These are phyloP conservation scores for Colletotrichum somersetense DNA, from an alignment of 2,329 filamentous ascomycete genomes.

Conservation along the genomic window DNA sequence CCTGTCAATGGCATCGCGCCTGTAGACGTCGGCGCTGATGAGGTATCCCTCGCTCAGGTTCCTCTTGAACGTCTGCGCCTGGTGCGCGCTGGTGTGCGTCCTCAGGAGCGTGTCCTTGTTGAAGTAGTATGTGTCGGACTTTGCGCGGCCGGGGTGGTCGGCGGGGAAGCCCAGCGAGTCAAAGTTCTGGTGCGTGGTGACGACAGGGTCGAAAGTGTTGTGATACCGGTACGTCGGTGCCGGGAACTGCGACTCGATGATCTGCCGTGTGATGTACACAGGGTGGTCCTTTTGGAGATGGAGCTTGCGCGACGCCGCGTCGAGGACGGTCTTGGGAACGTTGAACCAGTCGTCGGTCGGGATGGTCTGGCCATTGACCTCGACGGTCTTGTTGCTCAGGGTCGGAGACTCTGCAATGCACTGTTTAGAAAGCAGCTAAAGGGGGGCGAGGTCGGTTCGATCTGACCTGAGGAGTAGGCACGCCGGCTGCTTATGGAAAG, in stretches of 20 bases:
- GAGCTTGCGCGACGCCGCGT: slow-evolving; percentile 80
- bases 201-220: slow-evolving; percentile 84
- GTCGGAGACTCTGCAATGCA: slow-evolving; percentile 16
- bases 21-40: slow-evolving; percentile 94
- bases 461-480: slow-evolving; percentile 46
- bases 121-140: slow-evolving; percentile 95
- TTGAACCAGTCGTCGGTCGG: slow-evolving; percentile 87
- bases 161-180: slow-evolving; percentile 93
- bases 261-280: slow-evolving; percentile 87
- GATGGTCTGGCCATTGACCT: slow-evolving; percentile 74
- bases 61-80: slow-evolving; percentile 82
- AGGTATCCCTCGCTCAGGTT: slow-evolving; percentile 84
- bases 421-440: slow-evolving; percentile 3
- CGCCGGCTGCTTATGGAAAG: slow-evolving; percentile 26
- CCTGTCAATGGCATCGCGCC: slow-evolving; percentile 92
- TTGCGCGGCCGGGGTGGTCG: slow-evolving; percentile 88
- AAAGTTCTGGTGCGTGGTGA: slow-evolving; percentile 89
- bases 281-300: slow-evolving; percentile 94
- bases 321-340: slow-evolving; percentile 79
- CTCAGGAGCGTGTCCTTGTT: slow-evolving; percentile 86
- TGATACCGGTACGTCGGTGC: slow-evolving; percentile 79
- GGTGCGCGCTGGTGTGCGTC: slow-evolving; percentile 95
- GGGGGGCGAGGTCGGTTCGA: neutral
- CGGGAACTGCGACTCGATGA: slow-evolving; percentile 92
- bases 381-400: slow-evolving; percentile 54